Conservation (phyloP, 768 basidiomycete species). For the Kockovaella imperatae region DNA sequence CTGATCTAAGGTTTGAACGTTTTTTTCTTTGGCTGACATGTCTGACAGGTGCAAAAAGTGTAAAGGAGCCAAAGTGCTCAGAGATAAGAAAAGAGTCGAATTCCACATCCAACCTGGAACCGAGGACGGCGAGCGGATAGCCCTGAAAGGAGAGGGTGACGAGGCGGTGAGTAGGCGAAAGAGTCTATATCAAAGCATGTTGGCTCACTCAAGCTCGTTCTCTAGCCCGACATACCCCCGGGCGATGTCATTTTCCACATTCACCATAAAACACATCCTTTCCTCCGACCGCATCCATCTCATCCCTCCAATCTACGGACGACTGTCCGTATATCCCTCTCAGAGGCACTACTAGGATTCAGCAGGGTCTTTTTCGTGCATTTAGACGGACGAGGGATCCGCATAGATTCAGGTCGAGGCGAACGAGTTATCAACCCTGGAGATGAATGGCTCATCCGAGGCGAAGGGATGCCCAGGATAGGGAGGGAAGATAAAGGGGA, state of each 20-base stretch:
- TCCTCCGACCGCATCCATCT: slow-evolving; percentile 60
- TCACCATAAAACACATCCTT: slow-evolving; percentile 58
- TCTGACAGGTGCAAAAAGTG: slow-evolving; percentile 81
- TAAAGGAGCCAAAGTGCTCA: slow-evolving; percentile 72
- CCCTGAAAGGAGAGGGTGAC: slow-evolving; percentile 85
- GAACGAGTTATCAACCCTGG: slow-evolving; percentile 59
- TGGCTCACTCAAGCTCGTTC: no score
- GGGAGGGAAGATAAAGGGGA: slow-evolving; percentile 59
- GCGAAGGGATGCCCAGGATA: slow-evolving; percentile 76
- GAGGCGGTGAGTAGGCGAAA: slow-evolving; percentile 57
- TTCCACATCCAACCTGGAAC: slow-evolving; percentile 81
- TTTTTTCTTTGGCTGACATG: neutral
- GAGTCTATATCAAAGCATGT: no score
- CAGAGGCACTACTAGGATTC: slow-evolving; percentile 93
- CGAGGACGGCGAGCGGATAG: slow-evolving; percentile 71
- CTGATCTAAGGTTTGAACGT: neutral
- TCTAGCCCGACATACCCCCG: slow-evolving; percentile 71
- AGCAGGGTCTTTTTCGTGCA: slow-evolving; percentile 82
- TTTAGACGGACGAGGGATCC: slow-evolving; percentile 85
- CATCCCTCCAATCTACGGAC: slow-evolving; percentile 57
- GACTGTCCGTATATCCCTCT: slow-evolving; percentile 74
- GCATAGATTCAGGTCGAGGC: slow-evolving; percentile 57
- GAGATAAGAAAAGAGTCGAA: slow-evolving; percentile 83
- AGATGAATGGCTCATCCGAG: slow-evolving; percentile 64
- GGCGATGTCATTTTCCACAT: slow-evolving; percentile 87